Evolutionary conservation across 495 filamentous ascomycete species (phyloP).

Genomic region (Lepraria neglecta): DNA sequence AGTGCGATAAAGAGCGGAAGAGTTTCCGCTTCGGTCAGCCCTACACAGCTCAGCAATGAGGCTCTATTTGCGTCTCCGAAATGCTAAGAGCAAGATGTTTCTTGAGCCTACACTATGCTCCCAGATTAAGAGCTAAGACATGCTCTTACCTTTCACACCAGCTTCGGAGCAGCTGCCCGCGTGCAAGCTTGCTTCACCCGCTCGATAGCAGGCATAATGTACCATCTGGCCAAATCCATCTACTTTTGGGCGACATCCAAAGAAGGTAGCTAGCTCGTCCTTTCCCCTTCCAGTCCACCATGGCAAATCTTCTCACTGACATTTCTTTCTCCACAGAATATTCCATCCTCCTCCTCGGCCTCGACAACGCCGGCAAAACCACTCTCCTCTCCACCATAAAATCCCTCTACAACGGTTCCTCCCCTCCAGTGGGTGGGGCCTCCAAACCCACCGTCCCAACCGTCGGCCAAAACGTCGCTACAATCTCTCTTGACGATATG

Average conservation of each 20-base stretch:
- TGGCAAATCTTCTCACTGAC: no score
- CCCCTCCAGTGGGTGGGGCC: slow-evolving; percentile 31
- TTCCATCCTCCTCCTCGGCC: slow-evolving; percentile 90
- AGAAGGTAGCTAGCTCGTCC: slow-evolving; percentile 55
- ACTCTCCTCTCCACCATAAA: slow-evolving; percentile 96
- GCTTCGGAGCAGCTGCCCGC: not conserved
- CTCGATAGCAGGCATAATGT: slow-evolving; percentile 52
- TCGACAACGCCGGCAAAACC: slow-evolving; percentile 98
- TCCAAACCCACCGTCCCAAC: slow-evolving; percentile 78
- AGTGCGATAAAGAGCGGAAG: slow-evolving; percentile 25
- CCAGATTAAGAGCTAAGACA: not conserved
- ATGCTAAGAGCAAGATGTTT: not conserved
- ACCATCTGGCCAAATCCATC: slow-evolving; percentile 90
- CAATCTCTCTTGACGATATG: slow-evolving; percentile 79
- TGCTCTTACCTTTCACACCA: slow-evolving; percentile 8
- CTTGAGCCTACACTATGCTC: not conserved
- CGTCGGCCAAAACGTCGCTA: slow-evolving; percentile 93
- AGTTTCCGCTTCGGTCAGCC: slow-evolving; percentile 24
- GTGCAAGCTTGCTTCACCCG: not conserved
- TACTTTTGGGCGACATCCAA: slow-evolving; percentile 93
- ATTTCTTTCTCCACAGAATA: slow-evolving; percentile 57
- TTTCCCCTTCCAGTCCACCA: not conserved
- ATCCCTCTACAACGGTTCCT: slow-evolving; percentile 62
- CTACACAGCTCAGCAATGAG: not conserved
- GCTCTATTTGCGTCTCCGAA: not conserved